phyloP scores from a whole-genome alignment of 768 basidiomycete genomes.

The Mycena rebaudengoi region DNA sequence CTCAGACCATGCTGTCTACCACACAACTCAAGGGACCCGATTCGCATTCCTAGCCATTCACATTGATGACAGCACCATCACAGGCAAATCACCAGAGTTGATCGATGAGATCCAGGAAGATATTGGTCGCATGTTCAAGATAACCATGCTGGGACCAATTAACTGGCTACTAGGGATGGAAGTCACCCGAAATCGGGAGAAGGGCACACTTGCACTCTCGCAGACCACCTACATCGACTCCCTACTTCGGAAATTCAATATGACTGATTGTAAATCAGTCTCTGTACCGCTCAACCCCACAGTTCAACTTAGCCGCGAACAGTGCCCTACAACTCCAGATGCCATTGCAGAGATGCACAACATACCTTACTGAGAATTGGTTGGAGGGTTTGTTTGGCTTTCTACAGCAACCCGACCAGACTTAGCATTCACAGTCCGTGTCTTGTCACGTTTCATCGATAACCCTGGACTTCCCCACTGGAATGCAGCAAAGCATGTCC shows the following conservation, averaged over 20 bases:
- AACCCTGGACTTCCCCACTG: constrained; percentile 17
- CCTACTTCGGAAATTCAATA: constrained; percentile 32
- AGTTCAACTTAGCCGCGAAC: neutral
- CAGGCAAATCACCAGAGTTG: constrained; percentile 22
- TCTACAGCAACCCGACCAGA: constrained; percentile 13
- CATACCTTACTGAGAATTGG: constrained; percentile 1
- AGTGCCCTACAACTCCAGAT: neutral
- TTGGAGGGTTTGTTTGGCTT: constrained; percentile 8
- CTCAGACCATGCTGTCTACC: constrained; percentile 27
- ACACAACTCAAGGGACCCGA: neutral
- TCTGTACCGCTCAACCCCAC: constrained; percentile 14
- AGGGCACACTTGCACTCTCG: constrained; percentile 33
- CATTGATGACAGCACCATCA: constrained; percentile 46
- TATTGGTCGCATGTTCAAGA: constrained; percentile 37
- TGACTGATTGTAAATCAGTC: constrained; percentile 3
- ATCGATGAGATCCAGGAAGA: constrained; percentile 31
- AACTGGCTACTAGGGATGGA: constrained; percentile 43
- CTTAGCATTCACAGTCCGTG: constrained; percentile 1
- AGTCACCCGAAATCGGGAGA: constrained; percentile 29
- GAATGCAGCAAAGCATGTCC: constrained; percentile 13
- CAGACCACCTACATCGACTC: constrained; percentile 40
- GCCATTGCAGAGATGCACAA: neutral
- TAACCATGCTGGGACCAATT: constrained; percentile 39
- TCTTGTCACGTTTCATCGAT: constrained; percentile 2
- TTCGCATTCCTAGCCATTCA: constrained; percentile 29